Base-by-base conservation (phyloP, 1,284 basidiomycete genomes). In the Boletellus sp. region DNA sequence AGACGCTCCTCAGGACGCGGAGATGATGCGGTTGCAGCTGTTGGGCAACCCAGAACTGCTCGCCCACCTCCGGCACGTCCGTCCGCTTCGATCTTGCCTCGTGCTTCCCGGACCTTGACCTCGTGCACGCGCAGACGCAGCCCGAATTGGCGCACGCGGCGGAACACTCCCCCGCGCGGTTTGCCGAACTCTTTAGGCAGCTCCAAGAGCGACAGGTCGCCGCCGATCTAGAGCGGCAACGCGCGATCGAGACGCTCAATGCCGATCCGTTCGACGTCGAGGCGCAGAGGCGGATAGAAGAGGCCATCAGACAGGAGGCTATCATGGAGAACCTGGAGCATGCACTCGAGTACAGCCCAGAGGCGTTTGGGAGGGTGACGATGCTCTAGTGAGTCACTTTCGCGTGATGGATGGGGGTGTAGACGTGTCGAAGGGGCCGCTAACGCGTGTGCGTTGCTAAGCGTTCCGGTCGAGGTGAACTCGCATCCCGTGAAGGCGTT, bases 291-390 rank as follows among this genome's bases (percentile, higher is more conserved):
- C 85, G 80, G 69, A 99, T 99, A 49, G 95, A 97, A 66, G 96
- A 98, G 63, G 84, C 84, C 1, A 98, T 99, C 53, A 73, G 89
- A 44, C 87, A 94, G 66, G 82, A 97, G 61, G 88, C 87, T 0
- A 88, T 99, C 8, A 70, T 88, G 59, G 94, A 97, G 70, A 94
- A 95, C 61, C 78, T 94, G 77, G 82, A 87, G 52, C 91, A 94
- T 69, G 94, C 94, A 4, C 73, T 95, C 58, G 94, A 95, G 67
- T 92, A 88, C 58, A 85, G 86, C 30, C 95, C 95, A 0, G 94
- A 98, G 68, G 82, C 82, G 38, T 99, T 99, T 68, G 96, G 93
- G 14, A 79, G 86, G 48, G 96, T 99, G 10, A 89, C 83, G 2
- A 99, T 99, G 96, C 85, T 99, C 41, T 99, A 95, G 87, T 91